Base-by-base conservation (phyloP, 768 basidiomycete species). In the Pleurotus giganteus region DNA sequence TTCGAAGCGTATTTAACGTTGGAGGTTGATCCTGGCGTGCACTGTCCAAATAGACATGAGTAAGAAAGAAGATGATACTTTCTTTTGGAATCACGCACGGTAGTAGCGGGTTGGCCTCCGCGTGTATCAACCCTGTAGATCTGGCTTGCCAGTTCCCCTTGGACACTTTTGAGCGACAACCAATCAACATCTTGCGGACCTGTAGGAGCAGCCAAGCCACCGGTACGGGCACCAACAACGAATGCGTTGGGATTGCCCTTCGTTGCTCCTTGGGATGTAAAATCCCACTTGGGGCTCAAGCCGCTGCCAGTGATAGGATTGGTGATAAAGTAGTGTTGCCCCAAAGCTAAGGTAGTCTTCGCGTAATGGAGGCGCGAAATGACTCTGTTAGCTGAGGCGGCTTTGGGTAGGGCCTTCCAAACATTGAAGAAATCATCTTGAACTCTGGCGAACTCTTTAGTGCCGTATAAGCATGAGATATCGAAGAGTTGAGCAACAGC, bases 301-400 rank as follows among this genome's bases (percentile, higher is more conserved):
- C 76, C 78, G 2, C 65, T 64, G 4, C 74, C 76, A 4, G 72
- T 67, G 54, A 71, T 60, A 4, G 77, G 69, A 63, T 79, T 79
- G 0, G 71, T 64, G 31, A 82, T 71, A 65, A 84, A 88, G 71
- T 78, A 85, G 59, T 88, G 84, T 57, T 81, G 74, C 12, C 78
- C 78, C 31, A 78, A 70, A 37, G 74, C 63, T 11, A 44, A 39
- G 27, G 62, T 53, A 3, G 59, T 52, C 12, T 61, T 49, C 26
- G 57, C 46, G 47, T 6, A n/a, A 53, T 57, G 54, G 44, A 61
- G 34, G 58, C 44, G 36, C n/a, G 43, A 24, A 41, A 68, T 63
- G 27, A 69, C 29, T 23, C 62, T 49, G 11, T 57, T 28, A 3
- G 56, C 47, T 4, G 66, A 63, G 49, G 65, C 21, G 17, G 24